These are phyloP conservation scores for Kwoniella europaea DNA, from an alignment of 768 basidiomycete species.

Conservation along the genomic window DNA sequence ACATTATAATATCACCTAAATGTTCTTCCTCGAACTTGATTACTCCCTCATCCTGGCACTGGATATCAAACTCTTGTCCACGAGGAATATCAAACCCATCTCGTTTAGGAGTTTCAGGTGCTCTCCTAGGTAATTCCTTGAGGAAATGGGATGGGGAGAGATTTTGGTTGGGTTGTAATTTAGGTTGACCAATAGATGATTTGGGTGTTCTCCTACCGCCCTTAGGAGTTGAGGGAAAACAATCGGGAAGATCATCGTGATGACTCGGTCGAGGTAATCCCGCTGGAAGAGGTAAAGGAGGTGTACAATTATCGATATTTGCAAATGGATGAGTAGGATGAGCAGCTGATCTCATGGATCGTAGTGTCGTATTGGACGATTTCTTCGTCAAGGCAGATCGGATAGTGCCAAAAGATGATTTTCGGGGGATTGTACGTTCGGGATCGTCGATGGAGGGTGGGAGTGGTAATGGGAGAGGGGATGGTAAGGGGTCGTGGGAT, in stretches of 20 bases:
- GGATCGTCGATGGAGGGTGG: conserved; percentile 10
- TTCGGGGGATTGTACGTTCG: conserved; percentile 21
- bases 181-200: conserved; percentile 44
- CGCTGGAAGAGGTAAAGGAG: conserved; percentile 24
- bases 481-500: neutral
- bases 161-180: conserved; percentile 10
- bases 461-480: conserved; percentile 1
- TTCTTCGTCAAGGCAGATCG: conserved; percentile 43
- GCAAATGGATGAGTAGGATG: conserved; percentile 8
- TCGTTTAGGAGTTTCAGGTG: conserved; percentile 40
- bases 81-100: conserved; percentile 10
- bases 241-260: conserved; percentile 18
- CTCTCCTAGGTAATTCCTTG: conserved; percentile 32
- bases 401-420: conserved; percentile 43
- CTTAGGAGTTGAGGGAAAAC: conserved; percentile 33
- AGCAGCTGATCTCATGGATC: conserved; percentile 29
- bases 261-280: conserved; percentile 4
- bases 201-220: conserved; percentile 29
- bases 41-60: conserved; percentile 8
- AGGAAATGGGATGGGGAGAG: conserved; percentile 37
- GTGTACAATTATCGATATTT: conserved; percentile 20
- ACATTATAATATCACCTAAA: conserved; percentile 16
- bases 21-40: conserved; percentile 18
- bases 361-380: conserved; percentile 42
- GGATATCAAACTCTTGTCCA: no score